Evolutionary conservation across 2,329 filamentous ascomycete genomes (phyloP), one percentile per base, ranked within the genome.

Genomic region (Phialocephala sp.): DNA sequence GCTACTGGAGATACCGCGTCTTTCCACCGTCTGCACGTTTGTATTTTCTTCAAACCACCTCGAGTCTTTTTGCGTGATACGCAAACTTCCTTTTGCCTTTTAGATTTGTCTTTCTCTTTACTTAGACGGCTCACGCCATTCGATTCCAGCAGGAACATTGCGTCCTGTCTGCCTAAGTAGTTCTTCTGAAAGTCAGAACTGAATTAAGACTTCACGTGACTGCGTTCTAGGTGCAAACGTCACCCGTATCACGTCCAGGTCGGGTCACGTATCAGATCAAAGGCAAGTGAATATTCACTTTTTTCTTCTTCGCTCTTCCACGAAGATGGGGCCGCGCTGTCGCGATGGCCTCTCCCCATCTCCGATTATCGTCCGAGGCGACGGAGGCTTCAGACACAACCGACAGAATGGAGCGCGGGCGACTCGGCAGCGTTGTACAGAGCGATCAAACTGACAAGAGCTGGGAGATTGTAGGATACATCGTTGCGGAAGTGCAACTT

Each of bases 401-500:
- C 24, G 27, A 54, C 43, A 56, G 20, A 15, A 18, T 56, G 24
- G 52, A 57, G 43, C 18, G 22, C 6, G 24, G 15, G 15, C 12
- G 39, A 20, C 37, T 61, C 22, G 24, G 35, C 4, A 20, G 8
- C 2, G 35, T 59, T 47, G 32, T 32, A 22, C 5, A 43, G 58
- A n/a, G 47, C 37, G 57, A 52, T 11, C 12, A 9, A 11, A 37
- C 55, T 57, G 32, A 41, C 55, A 37, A 41, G 35, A 24, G 73
- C 12, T 54, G 50, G 50, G 50, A 54, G 14, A 18, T 54, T 18
- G 32, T 76, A 59, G 73, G 75, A 59, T 75, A 76, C 58, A 69
- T 70, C 4, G 67, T 76, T 9, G 61, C 68, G 8, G 66, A 76
- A 62, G 71, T 64, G 70, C 73, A 0, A 73, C 67, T 54, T 54